phyloP scores from a whole-genome alignment of 2,329 filamentous ascomycete genomes.

The Exserohilum turcica region DNA sequence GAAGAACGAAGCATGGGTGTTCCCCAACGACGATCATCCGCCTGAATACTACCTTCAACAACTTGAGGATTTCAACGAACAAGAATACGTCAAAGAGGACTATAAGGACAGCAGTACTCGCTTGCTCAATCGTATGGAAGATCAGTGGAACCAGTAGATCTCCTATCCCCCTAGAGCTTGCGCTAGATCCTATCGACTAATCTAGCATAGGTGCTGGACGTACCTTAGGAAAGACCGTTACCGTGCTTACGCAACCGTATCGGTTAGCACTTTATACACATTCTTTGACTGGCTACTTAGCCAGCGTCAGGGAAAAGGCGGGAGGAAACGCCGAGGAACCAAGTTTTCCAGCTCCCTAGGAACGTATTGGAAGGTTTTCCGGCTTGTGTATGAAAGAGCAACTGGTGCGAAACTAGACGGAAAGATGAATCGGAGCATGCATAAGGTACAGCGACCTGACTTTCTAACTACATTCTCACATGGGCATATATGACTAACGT shows the following conservation, averaged over 20 bases:
- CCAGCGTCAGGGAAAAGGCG: conserved; percentile 10
- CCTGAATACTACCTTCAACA: conserved; percentile 25
- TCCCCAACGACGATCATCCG: conserved; percentile 14
- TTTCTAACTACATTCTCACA: not conserved
- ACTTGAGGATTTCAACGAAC: conserved; percentile 18
- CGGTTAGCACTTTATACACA: conserved; percentile 13
- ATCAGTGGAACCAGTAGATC: conserved; percentile 26
- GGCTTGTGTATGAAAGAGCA: conserved; percentile 22
- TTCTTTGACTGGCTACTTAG: conserved; percentile 25
- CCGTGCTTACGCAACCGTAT: conserved; percentile 13
- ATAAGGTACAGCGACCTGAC: conserved; percentile 10
- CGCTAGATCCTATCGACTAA: conserved; percentile 13
- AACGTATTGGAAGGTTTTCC: conserved; percentile 25
- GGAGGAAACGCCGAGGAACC: conserved; percentile 18
- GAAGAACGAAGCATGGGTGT: conserved; percentile 13
- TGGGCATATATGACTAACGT: conserved; percentile 11
- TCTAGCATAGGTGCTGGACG: conserved; percentile 16
- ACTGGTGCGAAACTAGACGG: conserved; percentile 16
- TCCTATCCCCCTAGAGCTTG: conserved; percentile 5
- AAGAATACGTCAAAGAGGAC: conserved; percentile 23
- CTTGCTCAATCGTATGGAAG: conserved; percentile 24
- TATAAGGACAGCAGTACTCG: conserved; percentile 25
- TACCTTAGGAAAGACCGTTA: conserved; percentile 14
- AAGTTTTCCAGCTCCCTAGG: conserved; percentile 16
- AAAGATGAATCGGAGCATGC: conserved; percentile 17